A percentile compares a stretch with the other conserved stretches of the same genome.
Evolutionary conservation across 306 rosid genomes (phyloP).

Genomic region (Malus sylvestris): DNA sequence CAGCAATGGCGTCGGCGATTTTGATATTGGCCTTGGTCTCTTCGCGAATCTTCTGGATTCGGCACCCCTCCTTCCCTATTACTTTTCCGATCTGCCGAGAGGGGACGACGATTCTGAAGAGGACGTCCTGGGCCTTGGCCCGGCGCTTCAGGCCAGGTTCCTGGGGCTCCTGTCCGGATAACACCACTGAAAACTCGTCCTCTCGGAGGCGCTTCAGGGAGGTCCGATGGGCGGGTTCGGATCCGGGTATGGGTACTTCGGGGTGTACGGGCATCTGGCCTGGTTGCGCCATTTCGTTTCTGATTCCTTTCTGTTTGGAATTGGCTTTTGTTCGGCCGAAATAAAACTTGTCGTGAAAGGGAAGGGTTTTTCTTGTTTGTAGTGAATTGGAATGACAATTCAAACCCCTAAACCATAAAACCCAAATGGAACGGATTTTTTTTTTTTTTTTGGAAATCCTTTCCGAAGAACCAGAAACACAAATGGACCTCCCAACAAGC

Average conservation of each 20-base stretch:
- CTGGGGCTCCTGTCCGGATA: constrained; percentile 5
- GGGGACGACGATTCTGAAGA: constrained; percentile 77
- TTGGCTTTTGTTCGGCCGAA: neutral
- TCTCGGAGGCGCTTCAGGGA: constrained; percentile 74
- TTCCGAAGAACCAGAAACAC: too few species aligned
- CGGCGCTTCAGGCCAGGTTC: constrained; percentile 51
- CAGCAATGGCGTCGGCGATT: constrained; percentile 78
- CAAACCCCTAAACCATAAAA: too few species aligned
- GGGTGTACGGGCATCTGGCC: constrained; percentile 54
- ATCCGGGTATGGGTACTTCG: constrained; percentile 19
- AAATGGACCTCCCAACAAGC: too few species aligned
- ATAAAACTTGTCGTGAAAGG: neutral
- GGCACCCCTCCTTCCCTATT: constrained; percentile 82
- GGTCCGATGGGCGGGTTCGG: constrained; percentile 24
- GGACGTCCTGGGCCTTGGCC: constrained; percentile 61
- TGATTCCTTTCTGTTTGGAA: too few species aligned
- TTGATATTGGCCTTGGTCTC: constrained; percentile 68
- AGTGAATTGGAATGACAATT: too few species aligned
- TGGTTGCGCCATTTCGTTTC: constrained; percentile 50
- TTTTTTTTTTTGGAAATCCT: too few species aligned
- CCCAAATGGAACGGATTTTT: too few species aligned
- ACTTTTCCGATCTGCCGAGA: constrained; percentile 95
- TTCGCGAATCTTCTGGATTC: constrained; percentile 85
- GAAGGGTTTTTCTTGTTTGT: neutral
- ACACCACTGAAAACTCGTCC: constrained; percentile 30